Percentiles rank a stretch among this genome's conserved stretches.
Conservation (phyloP, 768 basidiomycete genomes). For the Rhizopogon sp. region DNA sequence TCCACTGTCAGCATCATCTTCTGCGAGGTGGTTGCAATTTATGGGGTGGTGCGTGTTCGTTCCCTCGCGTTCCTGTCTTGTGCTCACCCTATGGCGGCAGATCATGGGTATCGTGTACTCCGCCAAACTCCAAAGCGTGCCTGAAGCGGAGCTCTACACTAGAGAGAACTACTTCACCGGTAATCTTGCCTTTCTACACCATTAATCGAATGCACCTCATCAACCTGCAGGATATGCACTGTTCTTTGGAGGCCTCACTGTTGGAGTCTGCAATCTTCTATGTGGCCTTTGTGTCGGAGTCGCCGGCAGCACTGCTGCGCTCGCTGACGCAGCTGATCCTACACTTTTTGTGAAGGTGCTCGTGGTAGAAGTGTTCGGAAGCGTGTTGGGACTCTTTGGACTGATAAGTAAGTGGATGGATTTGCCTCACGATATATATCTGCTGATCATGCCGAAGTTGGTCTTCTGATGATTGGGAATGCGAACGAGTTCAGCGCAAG, state of each 20-base stretch:
- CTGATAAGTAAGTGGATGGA: conserved; percentile 66
- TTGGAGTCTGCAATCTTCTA: conserved; percentile 90
- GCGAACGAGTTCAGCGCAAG: conserved; percentile 53
- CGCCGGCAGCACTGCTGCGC: conserved; percentile 91
- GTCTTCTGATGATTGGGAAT: conserved; percentile 70
- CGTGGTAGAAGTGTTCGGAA: conserved; percentile 91
- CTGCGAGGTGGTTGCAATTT: conserved; percentile 99
- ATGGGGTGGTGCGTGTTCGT: conserved; percentile 71
- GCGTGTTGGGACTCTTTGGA: conserved; percentile 89
- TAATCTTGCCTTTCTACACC: conserved; percentile 14
- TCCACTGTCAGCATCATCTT: conserved; percentile 77
- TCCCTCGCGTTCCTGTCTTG: not conserved
- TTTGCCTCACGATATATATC: not conserved
- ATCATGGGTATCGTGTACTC: conserved; percentile 98
- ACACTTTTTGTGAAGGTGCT: conserved; percentile 94
- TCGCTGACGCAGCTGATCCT: conserved; percentile 94
- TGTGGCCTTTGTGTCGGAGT: conserved; percentile 94
- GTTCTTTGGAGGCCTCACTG: conserved; percentile 96
- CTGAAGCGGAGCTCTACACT: conserved; percentile 72
- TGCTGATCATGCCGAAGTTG: conserved; percentile 44
- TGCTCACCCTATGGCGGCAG: conserved; percentile 28
- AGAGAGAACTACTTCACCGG: conserved; percentile 91
- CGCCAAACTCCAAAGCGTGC: conserved; percentile 61
- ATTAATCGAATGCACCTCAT: not conserved
- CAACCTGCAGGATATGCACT: conserved; percentile 70